Conservation (phyloP, 345 rosid species). For the Corchorus olitorius region DNA sequence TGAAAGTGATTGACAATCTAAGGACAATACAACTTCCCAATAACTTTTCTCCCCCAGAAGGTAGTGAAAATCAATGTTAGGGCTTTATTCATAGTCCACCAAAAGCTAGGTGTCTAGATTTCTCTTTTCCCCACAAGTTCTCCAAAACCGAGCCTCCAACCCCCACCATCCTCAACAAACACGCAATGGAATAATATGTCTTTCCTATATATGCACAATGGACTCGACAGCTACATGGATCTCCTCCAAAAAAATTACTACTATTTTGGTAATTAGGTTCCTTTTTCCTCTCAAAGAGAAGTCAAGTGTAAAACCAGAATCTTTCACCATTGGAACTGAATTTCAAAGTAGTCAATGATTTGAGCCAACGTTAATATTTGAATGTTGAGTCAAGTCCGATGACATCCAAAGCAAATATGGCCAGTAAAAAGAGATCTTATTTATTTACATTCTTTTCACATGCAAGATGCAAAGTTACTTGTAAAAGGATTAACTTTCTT, state of each 20-base stretch:
- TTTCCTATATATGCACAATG: not conserved
- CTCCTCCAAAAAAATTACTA: not conserved
- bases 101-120: not conserved
- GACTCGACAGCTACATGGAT: not conserved
- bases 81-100: not conserved
- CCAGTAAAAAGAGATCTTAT: not conserved
- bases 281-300: slow-evolving; percentile 4
- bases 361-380: not conserved
- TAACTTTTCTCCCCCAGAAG: not conserved
- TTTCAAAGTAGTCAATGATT: not conserved
- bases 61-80: not conserved
- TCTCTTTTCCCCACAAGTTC: not conserved
- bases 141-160: too few species aligned
- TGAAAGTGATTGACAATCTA: not conserved
- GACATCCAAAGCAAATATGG: slow-evolving; percentile 11
- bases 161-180: too few species aligned
- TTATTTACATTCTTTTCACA: not conserved
- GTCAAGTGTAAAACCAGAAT: not conserved
- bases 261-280: not conserved
- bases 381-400: not conserved
- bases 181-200: not conserved
- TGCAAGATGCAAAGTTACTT: not conserved
- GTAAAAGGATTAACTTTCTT: not conserved
- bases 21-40: not conserved
- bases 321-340: not conserved